These are phyloP conservation scores for Colletotrichum endophyticum DNA, from an alignment of 2,329 filamentous ascomycete genomes.

Conservation along the genomic window DNA sequence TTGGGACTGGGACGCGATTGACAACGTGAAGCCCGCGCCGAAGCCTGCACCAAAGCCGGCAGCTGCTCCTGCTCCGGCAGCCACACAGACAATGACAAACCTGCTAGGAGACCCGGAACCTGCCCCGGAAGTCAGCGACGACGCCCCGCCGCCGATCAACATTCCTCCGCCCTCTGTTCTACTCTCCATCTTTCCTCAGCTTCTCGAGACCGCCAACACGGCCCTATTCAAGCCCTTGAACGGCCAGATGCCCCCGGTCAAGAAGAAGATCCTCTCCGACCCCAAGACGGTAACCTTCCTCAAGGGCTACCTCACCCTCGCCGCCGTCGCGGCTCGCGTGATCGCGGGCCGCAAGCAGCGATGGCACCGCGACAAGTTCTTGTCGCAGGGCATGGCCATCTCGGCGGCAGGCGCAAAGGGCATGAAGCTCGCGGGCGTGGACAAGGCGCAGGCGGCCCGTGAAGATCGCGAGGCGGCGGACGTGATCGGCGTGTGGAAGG, in stretches of 20 bases:
- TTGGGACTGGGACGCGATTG: constrained; percentile 58
- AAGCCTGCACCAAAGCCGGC: constrained; percentile 4
- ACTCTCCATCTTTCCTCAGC: constrained; percentile 74
- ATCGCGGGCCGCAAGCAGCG: constrained; percentile 84
- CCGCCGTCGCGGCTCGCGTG: constrained; percentile 75
- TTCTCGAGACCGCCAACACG: constrained; percentile 70
- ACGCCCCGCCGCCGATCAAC: constrained; percentile 74
- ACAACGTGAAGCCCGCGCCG: constrained; percentile 28
- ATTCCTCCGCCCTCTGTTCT: constrained; percentile 88
- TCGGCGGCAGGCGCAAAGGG: constrained; percentile 77
- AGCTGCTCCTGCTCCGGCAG: neutral
- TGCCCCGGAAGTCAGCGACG: constrained; percentile 26
- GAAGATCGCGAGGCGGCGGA: constrained; percentile 88
- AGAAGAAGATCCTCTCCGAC: constrained; percentile 68
- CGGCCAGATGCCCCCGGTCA: constrained; percentile 58
- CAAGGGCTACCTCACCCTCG: constrained; percentile 66
- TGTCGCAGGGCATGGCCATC: constrained; percentile 89
- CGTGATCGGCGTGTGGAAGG: constrained; percentile 75
- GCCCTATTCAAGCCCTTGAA: constrained; percentile 70
- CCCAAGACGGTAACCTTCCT: constrained; percentile 68
- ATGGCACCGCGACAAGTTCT: constrained; percentile 87
- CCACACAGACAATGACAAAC: neutral
- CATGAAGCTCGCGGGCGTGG: constrained; percentile 90
- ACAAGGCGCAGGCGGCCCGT: constrained; percentile 80
- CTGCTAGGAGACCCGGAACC: neutral